Evolutionary conservation across 2,329 filamentous ascomycete species (phyloP), one percentile per base, ranked within the genome.

Genomic region (Aureobasidium mangrovei): DNA sequence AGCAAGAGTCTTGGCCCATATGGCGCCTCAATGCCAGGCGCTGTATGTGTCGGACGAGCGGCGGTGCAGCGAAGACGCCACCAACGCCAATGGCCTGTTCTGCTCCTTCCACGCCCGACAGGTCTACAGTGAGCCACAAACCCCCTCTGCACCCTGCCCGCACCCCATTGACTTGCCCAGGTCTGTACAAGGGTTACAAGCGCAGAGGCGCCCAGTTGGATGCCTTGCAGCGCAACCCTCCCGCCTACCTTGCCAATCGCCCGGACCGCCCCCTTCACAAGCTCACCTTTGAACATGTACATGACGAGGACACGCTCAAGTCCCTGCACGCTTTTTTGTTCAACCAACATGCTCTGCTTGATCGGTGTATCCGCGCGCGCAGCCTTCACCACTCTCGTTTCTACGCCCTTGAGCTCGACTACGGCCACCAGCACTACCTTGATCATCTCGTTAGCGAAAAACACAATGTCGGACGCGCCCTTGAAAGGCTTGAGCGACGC

Each of bases 111-210:
- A 73, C 57, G 69, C 70, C 1, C 68, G 64, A 53, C 71, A 74
- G 59, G 72, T 68, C 55, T 66, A 71, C 59, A 44, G 49, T 53
- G 44, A 53, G 40, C 40, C 35, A 10, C 31, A 8, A 8, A 26
- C 10, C 28, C 2, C 4, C 24, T 9, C 33, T 18, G 27, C 40
- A 40, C 5, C 27, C 32, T 18, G 5, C 7, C 38, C 29, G 38
- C 26, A 31, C 32, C 28, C 33, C 31, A 12, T 53, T 44, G 33
- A 43, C 40, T 36, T 27, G 36, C 35, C 24, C 41, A 53, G 71
- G 70, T 59, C 65, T 78, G 3, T 77, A 77, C 61, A 67, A 69
- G 48, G 75, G 74, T 7, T 77, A 78, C 62, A 77, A 77, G 59
- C 68, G 63, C 39, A 72, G 74, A 40, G 77, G 76, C 60, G 65